Percentiles rank a stretch among this genome's conserved stretches.
Evolutionary conservation across 2,329 filamentous ascomycete species (phyloP).

Genomic region (Fusarium penzigii): DNA sequence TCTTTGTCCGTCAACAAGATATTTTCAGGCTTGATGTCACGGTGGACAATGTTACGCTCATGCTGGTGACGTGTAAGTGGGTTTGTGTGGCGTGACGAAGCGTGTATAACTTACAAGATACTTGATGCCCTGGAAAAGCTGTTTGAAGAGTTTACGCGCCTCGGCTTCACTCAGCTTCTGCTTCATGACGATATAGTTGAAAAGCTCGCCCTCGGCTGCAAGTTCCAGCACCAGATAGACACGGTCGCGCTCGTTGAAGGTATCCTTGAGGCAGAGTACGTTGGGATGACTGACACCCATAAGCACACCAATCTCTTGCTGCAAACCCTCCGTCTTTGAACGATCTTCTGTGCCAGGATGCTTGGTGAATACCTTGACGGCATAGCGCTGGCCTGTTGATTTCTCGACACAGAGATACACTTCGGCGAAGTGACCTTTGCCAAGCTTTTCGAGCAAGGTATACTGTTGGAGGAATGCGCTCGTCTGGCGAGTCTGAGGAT

Average conservation of each 20-base stretch:
- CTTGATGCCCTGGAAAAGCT: slow-evolving; percentile 91
- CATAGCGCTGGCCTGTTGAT: slow-evolving; percentile 76
- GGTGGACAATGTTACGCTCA: slow-evolving; percentile 94
- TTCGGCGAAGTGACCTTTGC: slow-evolving; percentile 93
- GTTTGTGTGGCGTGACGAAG: background rate
- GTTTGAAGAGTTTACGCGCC: slow-evolving; percentile 81
- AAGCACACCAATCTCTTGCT: slow-evolving; percentile 93
- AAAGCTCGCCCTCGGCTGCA: slow-evolving; percentile 89
- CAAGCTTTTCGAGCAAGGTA: slow-evolving; percentile 78
- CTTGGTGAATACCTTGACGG: slow-evolving; percentile 94
- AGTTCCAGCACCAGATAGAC: slow-evolving; percentile 92
- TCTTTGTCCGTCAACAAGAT: slow-evolving; percentile 87
- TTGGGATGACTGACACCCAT: slow-evolving; percentile 98
- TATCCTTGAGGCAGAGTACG: slow-evolving; percentile 89
- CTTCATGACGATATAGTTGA: slow-evolving; percentile 92
- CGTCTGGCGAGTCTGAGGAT: slow-evolving; percentile 73
- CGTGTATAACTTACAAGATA: slow-evolving; percentile 70
- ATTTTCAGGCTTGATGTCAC: slow-evolving; percentile 97
- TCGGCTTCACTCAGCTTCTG: slow-evolving; percentile 84
- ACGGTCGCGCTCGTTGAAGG: slow-evolving; percentile 86
- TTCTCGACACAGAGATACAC: slow-evolving; percentile 92
- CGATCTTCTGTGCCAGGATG: slow-evolving; percentile 78
- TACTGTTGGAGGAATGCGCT: slow-evolving; percentile 87
- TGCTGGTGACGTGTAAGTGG: slow-evolving; percentile 58
- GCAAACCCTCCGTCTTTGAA: slow-evolving; percentile 80